These are phyloP conservation scores for Leccinum aurantiacum DNA, from an alignment of 768 basidiomycete genomes.

Conservation along the genomic window DNA sequence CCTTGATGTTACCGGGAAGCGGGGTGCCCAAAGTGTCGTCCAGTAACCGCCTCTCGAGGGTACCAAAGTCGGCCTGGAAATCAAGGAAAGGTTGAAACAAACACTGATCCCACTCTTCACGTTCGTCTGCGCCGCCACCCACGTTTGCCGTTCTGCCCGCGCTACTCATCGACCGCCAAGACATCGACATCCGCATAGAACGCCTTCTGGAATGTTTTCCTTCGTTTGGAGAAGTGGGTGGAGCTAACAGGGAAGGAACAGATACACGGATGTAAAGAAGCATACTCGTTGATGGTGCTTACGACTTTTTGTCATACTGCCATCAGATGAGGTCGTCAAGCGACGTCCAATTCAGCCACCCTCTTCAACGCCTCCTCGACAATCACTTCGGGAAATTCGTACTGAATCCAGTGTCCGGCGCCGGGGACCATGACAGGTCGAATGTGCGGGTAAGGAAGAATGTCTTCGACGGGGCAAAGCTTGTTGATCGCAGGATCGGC, in stretches of 20 bases:
- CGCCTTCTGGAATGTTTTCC: conserved; percentile 46
- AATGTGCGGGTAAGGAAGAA: conserved; percentile 17
- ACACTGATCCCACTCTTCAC: conserved; percentile 80
- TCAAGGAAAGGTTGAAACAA: conserved; percentile 94
- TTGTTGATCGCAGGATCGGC: conserved; percentile 19
- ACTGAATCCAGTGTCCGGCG: conserved; percentile 28
- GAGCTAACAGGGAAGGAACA: conserved; percentile 15
- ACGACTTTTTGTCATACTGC: too few relatives aligned
- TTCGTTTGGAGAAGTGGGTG: conserved; percentile 27
- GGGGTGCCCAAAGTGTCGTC: conserved; percentile 54
- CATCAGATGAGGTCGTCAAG: not conserved
- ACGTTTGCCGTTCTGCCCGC: conserved; percentile 17
- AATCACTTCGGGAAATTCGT: conserved; percentile 24
- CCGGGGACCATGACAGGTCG: conserved; percentile 13
- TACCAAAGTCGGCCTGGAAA: conserved; percentile 81
- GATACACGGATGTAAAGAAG: conserved; percentile 47
- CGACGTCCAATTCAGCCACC: conserved; percentile 10
- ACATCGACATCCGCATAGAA: conserved; percentile 65
- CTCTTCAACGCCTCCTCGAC: conserved; percentile 18
- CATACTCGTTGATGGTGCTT: too few relatives aligned
- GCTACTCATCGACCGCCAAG: conserved; percentile 45
- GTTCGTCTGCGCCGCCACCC: conserved; percentile 20
- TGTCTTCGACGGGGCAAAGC: conserved; percentile 2
- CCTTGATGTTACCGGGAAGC: conserved; percentile 30
- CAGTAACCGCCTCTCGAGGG: conserved; percentile 72